Percentiles rank a stretch among this genome's conserved stretches.
Conservation (phyloP, 176 grass and related monocot genomes). For the Chrysopogon serrulatus region DNA sequence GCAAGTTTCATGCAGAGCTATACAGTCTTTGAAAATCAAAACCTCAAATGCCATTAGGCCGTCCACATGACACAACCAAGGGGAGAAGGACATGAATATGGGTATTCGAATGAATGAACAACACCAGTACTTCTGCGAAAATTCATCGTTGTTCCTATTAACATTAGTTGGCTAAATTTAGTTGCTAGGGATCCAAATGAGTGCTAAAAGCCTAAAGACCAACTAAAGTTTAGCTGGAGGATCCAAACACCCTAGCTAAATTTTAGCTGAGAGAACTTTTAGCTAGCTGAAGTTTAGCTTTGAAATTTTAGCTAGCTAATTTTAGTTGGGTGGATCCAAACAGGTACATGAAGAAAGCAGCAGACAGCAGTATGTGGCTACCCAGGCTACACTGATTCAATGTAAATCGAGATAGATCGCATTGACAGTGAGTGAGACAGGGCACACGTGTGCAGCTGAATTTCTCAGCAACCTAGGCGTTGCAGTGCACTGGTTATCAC, state of each 20-base stretch:
- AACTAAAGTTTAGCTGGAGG: no score
- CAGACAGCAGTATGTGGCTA: background rate
- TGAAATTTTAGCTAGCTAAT: no score
- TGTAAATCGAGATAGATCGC: background rate
- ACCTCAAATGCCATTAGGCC: background rate
- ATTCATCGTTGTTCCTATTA: background rate
- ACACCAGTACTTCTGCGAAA: background rate
- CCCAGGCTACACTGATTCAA: background rate
- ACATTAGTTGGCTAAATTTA: no score
- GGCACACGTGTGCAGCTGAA: background rate
- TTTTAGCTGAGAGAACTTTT: no score
- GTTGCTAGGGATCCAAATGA: no score
- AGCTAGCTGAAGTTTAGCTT: no score
- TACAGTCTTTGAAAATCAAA: background rate
- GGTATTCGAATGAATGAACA: background rate
- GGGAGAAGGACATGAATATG: background rate
- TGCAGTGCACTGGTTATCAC: background rate
- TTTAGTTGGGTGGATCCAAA: no score
- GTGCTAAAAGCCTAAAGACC: no score
- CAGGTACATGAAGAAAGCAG: no score
- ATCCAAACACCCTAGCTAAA: no score
- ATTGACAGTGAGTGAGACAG: background rate
- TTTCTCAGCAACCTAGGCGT: background rate
- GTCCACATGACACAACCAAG: background rate
- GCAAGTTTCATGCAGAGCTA: background rate